phyloP scores from a whole-genome alignment of 129 eudicot species.

The Centrapalus pauciflorus region DNA sequence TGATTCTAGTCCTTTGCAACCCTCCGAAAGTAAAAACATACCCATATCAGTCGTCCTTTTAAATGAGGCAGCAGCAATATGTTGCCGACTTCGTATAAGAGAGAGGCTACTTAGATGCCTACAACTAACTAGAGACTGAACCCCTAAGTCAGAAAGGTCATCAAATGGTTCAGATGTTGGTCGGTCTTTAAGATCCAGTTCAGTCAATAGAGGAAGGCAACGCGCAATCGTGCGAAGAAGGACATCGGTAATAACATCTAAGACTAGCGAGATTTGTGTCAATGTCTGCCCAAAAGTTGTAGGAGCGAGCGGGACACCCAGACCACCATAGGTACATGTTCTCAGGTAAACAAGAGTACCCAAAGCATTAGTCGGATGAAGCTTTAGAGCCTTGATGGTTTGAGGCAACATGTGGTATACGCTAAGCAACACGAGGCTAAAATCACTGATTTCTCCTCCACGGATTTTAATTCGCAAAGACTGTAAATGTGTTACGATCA shows the following conservation, averaged over 20 bases:
- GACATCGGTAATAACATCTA: slow-evolving; percentile 45
- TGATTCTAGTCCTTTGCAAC: slow-evolving; percentile 46
- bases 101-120: slow-evolving; percentile 46
- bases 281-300: slow-evolving; percentile 15
- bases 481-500: slow-evolving; percentile 28
- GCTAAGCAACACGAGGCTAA: slow-evolving; percentile 8
- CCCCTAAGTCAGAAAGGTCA: slow-evolving; percentile 50
- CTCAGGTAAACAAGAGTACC: slow-evolving; percentile 23
- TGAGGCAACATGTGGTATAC: slow-evolving; percentile 38
- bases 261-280: slow-evolving; percentile 46
- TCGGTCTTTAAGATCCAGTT: slow-evolving; percentile 70
- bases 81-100: slow-evolving; percentile 39
- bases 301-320: background rate
- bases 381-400: slow-evolving; percentile 41
- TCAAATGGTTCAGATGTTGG: slow-evolving; percentile 28
- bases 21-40: slow-evolving; percentile 54
- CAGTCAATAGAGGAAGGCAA: slow-evolving; percentile 46
- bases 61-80: slow-evolving; percentile 22
- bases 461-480: slow-evolving; percentile 44
- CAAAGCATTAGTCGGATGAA: slow-evolving; percentile 33
- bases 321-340: background rate
- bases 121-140: slow-evolving; percentile 40
- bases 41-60: slow-evolving; percentile 49
- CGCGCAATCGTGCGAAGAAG: slow-evolving; percentile 33
- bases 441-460: slow-evolving; percentile 27